Base-by-base conservation (phyloP, 106 monocot genomes). In the Posidonia australis region DNA sequence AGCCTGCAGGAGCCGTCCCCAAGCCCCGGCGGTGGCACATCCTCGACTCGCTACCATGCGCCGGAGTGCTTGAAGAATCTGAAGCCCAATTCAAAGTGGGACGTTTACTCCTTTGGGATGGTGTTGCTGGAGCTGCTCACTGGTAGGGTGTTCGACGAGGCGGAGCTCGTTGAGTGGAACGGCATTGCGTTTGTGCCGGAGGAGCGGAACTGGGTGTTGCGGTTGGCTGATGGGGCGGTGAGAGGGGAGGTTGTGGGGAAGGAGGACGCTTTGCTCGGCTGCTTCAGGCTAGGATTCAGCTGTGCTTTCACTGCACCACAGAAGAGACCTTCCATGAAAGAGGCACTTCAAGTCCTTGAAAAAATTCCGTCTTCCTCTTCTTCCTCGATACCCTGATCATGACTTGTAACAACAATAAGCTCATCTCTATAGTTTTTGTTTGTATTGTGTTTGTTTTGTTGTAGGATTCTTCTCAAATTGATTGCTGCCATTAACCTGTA, bases 321-420 rank as follows among this genome's bases (percentile, higher is more conserved):
- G 67, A 80, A 67, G 74, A 82, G 96, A 80, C 96, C 90, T 3
- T 64, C 80, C 47, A 90, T 98, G 96, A 90, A 78, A 73, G 96
- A 90, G 25, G 96, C 75, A 0, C 57, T 83, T 9, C 76, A 85
- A 61, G 55, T 87, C 29, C 76, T 98, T 10, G 90, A 98, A 5
- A 84, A 70, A 62, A 60, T 89, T 24, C 66, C 79, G 16, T 77
- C 72, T 0, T 64, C 64, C 42, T 43, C 47, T 27, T 46, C 64
- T 25, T 44, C 63, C 44, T 47, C 36, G 13, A 10, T 54, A 22
- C 11, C 11, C 11, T 22, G 12, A 22, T 54, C n/a, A 52, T 36
- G 36, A 36, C 36, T 4, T 36, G 36, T 36, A 36, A 36, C 36
- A 36, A 36, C 36, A 36, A 36, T 7, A 36, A 4, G 36, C 36